A percentile compares a stretch with the other conserved stretches of the same genome.
Conservation (phyloP, 2,329 filamentous ascomycete genomes). For the Salinomyces thailandicus region DNA sequence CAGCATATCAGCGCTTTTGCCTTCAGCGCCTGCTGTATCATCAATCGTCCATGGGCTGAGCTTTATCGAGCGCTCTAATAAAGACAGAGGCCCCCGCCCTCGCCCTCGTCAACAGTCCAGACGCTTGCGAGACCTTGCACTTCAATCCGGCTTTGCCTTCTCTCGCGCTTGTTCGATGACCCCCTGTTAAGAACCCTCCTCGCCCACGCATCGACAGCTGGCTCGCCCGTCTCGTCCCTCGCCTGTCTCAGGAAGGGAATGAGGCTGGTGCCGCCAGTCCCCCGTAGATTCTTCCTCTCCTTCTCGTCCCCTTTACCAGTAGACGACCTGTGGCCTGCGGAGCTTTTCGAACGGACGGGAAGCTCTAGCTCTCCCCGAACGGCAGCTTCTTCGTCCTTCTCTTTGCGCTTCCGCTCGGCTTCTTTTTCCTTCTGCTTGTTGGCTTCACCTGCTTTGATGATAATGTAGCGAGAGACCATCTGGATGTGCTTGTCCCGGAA, state of each 20-base stretch:
- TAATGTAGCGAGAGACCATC: slow-evolving; percentile 92
- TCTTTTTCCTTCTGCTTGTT: slow-evolving; percentile 23
- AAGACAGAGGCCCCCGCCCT: slow-evolving; percentile 37
- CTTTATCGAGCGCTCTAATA: too few species aligned
- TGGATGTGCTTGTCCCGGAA: slow-evolving; percentile 92
- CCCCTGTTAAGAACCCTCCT: slow-evolving; percentile 47
- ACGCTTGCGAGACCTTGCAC: slow-evolving; percentile 66
- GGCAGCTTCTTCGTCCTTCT: slow-evolving; percentile 23
- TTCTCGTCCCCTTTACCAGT: slow-evolving; percentile 28
- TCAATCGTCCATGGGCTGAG: too few species aligned
- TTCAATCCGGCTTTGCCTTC: slow-evolving; percentile 29
- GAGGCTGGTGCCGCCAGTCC: slow-evolving; percentile 84
- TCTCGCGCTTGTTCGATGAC: slow-evolving; percentile 1
- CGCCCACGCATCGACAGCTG: slow-evolving; percentile 63
- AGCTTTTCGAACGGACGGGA: slow-evolving; percentile 11
- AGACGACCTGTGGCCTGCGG: slow-evolving; percentile 10
- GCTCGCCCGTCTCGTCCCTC: slow-evolving; percentile 88
- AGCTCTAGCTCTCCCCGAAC: slow-evolving; percentile 27
- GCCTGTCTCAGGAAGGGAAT: slow-evolving; percentile 97
- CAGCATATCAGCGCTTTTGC: too few species aligned
- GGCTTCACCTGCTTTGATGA: slow-evolving; percentile 71
- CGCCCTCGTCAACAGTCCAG: slow-evolving; percentile 83
- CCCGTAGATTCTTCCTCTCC: slow-evolving; percentile 55
- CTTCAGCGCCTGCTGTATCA: too few species aligned
- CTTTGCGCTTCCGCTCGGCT: slow-evolving; percentile 36